These are phyloP conservation scores for Cryphonectria japonica DNA, from an alignment of 2,329 filamentous ascomycete genomes.

Conservation along the genomic window DNA sequence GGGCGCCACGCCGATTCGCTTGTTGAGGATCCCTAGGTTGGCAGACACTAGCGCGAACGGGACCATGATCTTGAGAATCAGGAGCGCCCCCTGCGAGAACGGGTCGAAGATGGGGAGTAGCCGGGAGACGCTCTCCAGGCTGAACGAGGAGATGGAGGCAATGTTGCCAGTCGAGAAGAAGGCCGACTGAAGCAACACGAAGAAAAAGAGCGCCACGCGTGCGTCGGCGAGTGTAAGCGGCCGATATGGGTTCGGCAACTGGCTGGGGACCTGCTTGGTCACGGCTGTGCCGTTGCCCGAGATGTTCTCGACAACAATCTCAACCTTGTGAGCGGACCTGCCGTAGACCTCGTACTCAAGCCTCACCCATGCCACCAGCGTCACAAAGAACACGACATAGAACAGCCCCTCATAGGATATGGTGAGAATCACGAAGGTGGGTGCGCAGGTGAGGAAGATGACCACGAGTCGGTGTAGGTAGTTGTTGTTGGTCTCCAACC, in stretches of 20 bases:
- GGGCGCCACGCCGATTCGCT: conserved; percentile 79
- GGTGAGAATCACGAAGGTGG: conserved; percentile 91
- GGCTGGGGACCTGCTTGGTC: conserved; percentile 23
- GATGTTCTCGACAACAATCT: conserved; percentile 12
- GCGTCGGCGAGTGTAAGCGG: conserved; percentile 80
- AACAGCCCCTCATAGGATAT: conserved; percentile 98
- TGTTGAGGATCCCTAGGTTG: conserved; percentile 92
- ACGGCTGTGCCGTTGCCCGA: conserved; percentile 14
- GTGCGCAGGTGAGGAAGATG: conserved; percentile 90
- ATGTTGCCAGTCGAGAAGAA: conserved; percentile 98
- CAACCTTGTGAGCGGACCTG: conserved; percentile 39
- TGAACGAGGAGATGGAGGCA: conserved; percentile 91
- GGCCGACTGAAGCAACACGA: conserved; percentile 89
- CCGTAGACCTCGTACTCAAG: conserved; percentile 79
- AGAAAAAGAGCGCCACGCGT: conserved; percentile 90
- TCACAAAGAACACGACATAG: conserved; percentile 85
- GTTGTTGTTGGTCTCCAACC: conserved; percentile 77
- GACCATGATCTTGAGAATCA: conserved; percentile 88
- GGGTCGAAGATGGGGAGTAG: conserved; percentile 92
- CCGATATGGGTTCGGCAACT: conserved; percentile 51
- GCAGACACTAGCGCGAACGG: conserved; percentile 92
- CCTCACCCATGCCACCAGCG: conserved; percentile 86
- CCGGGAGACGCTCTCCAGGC: conserved; percentile 84
- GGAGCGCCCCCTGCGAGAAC: conserved; percentile 84
- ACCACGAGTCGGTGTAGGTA: conserved; percentile 89